A percentile compares a stretch with the other conserved stretches of the same genome.
These are phyloP conservation scores for Arxiozyma slooffiae DNA, from an alignment of 1,139 yeast species.

Conservation along the genomic window DNA sequence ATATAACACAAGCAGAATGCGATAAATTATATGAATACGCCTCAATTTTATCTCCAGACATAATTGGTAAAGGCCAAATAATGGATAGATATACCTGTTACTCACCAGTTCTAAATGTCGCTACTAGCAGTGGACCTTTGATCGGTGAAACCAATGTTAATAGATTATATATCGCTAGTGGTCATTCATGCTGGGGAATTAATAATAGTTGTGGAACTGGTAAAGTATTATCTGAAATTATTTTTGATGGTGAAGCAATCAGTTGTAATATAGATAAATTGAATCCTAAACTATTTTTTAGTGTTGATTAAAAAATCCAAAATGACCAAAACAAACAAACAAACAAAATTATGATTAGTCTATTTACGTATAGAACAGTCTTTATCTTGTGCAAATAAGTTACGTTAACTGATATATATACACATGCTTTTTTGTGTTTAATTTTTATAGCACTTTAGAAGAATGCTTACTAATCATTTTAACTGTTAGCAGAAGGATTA, in stretches of 20 bases:
- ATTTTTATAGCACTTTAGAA: not conserved
- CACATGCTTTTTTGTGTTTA: not conserved
- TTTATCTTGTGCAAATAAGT: too few relatives aligned
- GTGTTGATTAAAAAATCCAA: slow-evolving; percentile 38
- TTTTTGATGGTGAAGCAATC: slow-evolving; percentile 72
- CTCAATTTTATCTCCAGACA: slow-evolving; percentile 62
- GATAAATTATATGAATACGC: slow-evolving; percentile 79
- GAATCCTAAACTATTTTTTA: slow-evolving; percentile 80
- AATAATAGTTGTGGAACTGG: slow-evolving; percentile 98
- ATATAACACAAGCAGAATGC: slow-evolving; percentile 78
- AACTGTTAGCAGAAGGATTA: not conserved
- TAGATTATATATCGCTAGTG: slow-evolving; percentile 72
- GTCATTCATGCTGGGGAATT: slow-evolving; percentile 98
- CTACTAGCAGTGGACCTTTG: slow-evolving; percentile 85
- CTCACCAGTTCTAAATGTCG: slow-evolving; percentile 86
- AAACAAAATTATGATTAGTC: too few relatives aligned
- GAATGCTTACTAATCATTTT: not conserved
- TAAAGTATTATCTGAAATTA: slow-evolving; percentile 74
- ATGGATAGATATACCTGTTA: slow-evolving; percentile 89
- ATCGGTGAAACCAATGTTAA: slow-evolving; percentile 87
- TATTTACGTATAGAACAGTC: not conserved
- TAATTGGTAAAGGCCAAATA: slow-evolving; percentile 60
- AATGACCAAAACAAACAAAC: too few relatives aligned
- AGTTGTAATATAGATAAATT: slow-evolving; percentile 74
- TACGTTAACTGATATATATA: not conserved